Conservation (phyloP, 257 asterid species). For the Primulina huaijiensis region DNA sequence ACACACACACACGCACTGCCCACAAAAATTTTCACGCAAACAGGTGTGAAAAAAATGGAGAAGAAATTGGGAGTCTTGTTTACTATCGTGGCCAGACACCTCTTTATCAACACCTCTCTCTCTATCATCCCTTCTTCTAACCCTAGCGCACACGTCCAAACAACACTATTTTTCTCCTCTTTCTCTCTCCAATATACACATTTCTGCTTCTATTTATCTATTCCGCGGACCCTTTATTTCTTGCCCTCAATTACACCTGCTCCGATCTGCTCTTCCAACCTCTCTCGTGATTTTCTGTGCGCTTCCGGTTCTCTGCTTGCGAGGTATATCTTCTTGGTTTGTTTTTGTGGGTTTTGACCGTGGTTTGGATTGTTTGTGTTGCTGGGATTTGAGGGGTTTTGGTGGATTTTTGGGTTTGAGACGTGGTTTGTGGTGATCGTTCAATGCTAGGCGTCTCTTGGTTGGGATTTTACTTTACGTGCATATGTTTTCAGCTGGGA, state of each 20-base stretch:
- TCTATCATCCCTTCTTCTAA: constrained; percentile 28
- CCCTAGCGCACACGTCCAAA: constrained; percentile 51
- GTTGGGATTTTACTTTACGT: constrained; percentile 5
- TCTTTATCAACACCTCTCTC: constrained; percentile 34
- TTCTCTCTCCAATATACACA: constrained; percentile 27
- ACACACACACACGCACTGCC: constrained; percentile 24
- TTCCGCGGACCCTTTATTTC: constrained; percentile 33
- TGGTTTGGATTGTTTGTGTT: constrained; percentile 16
- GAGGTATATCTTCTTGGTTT: constrained; percentile 31
- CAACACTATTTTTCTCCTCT: constrained; percentile 21
- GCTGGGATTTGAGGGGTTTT: constrained; percentile 17
- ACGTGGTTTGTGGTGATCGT: constrained; percentile 22
- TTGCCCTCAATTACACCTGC: constrained; percentile 26
- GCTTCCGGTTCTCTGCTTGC: constrained; percentile 11
- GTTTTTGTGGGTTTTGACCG: constrained; percentile 10
- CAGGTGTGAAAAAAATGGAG: constrained; percentile 66
- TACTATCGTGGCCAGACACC: constrained; percentile 34
- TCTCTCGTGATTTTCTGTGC: constrained; percentile 13
- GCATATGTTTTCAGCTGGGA: neutral
- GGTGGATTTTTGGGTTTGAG: neutral
- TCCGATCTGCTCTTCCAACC: constrained; percentile 7
- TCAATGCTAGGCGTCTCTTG: constrained; percentile 26
- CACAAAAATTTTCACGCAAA: constrained; percentile 28
- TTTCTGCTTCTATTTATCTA: constrained; percentile 21
- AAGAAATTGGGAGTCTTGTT: constrained; percentile 67